These are phyloP conservation scores for Didymella arachidicola DNA, from an alignment of 2,329 filamentous ascomycete species.

Conservation along the genomic window DNA sequence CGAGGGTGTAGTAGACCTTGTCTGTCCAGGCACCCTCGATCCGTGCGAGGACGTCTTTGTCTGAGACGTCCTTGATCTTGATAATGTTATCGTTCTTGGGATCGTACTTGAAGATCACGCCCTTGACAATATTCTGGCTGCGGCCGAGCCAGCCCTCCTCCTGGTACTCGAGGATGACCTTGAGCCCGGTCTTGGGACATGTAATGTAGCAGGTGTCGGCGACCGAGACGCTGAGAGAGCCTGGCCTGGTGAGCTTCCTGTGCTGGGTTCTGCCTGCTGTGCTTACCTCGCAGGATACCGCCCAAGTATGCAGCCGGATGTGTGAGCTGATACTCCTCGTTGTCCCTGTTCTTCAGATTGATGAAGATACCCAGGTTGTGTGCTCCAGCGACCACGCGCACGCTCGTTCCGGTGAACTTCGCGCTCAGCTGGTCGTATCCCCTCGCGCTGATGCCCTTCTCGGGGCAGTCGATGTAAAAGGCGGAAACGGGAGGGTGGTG, in stretches of 20 bases:
- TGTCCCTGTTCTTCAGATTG: conserved; percentile 76
- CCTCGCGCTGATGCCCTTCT: conserved; percentile 84
- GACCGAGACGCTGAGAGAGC: conserved; percentile 87
- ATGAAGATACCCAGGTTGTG: conserved; percentile 98
- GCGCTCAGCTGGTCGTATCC: conserved; percentile 97
- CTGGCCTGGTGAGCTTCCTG: conserved; percentile 34
- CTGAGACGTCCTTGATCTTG: conserved; percentile 84
- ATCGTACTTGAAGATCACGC: conserved; percentile 89
- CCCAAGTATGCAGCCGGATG: conserved; percentile 94
- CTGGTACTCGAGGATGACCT: conserved; percentile 89
- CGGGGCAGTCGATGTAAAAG: conserved; percentile 90
- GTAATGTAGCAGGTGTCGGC: conserved; percentile 88
- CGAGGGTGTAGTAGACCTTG: conserved; percentile 67
- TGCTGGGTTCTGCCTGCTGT: neutral
- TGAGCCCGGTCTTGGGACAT: conserved; percentile 88
- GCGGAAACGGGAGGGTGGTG: conserved; percentile 98
- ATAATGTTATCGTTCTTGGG: conserved; percentile 82
- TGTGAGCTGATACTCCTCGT: conserved; percentile 93
- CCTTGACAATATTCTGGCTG: conserved; percentile 88
- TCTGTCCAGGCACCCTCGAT: conserved; percentile 88
- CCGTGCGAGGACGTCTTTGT: conserved; percentile 81
- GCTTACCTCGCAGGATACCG: conserved; percentile 75
- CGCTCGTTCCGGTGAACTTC: conserved; percentile 95
- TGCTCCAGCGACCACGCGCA: conserved; percentile 89
- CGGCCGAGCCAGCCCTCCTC: conserved; percentile 96